These are phyloP conservation scores for Hondaea fermentalgiana DNA, from an alignment of 108 stramenopile genomes.

Conservation along the genomic window DNA sequence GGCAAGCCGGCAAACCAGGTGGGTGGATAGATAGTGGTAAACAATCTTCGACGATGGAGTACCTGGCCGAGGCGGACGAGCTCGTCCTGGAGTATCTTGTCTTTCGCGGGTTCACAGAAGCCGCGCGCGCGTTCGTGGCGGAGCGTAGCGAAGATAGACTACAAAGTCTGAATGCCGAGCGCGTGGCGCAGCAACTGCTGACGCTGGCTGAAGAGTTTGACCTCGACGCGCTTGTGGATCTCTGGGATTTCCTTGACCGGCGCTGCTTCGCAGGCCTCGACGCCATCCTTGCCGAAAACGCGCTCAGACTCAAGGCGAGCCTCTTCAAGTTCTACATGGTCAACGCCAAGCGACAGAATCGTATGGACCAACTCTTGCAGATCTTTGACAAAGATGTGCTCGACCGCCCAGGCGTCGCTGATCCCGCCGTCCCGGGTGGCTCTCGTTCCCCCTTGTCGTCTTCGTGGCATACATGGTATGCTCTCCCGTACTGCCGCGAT, in stretches of 20 bases:
- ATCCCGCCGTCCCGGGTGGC: neutral
- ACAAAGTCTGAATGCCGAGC: neutral
- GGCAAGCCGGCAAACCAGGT: too few species aligned
- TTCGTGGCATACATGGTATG: neutral
- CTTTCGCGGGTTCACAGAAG: neutral
- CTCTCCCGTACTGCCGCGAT: neutral
- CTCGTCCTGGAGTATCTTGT: slow-evolving; percentile 1
- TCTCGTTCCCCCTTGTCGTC: neutral
- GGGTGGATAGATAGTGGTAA: too few species aligned
- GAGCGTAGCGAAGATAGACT: neutral
- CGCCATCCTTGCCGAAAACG: neutral
- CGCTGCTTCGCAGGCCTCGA: neutral
- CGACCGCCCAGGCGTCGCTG: neutral
- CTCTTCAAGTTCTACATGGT: slow-evolving; percentile 4
- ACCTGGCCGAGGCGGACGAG: neutral
- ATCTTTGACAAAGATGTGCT: neutral
- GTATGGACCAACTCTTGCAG: neutral
- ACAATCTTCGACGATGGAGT: neutral
- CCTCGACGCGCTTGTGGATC: neutral
- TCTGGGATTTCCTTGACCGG: neutral
- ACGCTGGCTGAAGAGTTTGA: neutral
- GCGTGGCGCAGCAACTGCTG: neutral
- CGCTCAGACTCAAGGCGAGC: neutral
- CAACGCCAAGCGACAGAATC: neutral
- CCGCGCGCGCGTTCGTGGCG: neutral